These are phyloP conservation scores for Rhizopus stolonifer DNA, from an alignment of 371 early-diverging fungal species.

Conservation along the genomic window DNA sequence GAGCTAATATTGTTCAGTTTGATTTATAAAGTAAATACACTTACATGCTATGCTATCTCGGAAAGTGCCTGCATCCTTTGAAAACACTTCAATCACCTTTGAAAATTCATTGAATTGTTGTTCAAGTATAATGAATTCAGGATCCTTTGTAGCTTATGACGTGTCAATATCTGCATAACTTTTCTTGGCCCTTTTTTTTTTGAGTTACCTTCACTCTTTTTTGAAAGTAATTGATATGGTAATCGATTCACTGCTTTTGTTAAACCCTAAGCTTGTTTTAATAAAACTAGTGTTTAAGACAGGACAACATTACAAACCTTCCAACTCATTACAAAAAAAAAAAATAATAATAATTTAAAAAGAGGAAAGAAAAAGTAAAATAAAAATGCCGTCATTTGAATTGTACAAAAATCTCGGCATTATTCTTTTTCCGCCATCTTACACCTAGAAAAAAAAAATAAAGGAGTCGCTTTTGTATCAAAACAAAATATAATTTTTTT, in stretches of 20 bases:
- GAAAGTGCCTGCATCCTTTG: slow-evolving; percentile 70
- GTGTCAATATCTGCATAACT: neutral
- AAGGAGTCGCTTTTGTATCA: too few relatives aligned
- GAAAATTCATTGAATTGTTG: slow-evolving; percentile 60
- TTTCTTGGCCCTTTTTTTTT: neutral
- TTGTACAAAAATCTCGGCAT: neutral
- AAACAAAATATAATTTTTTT: neutral
- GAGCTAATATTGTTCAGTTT: slow-evolving; percentile 24
- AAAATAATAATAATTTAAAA: neutral
- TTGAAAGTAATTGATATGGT: slow-evolving; percentile 45
- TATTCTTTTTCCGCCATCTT: slow-evolving; percentile 2
- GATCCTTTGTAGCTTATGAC: slow-evolving; percentile 63
- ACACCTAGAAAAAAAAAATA: too few relatives aligned
- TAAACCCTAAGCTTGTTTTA: slow-evolving; percentile 16
- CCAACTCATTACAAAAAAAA: slow-evolving; percentile 16
- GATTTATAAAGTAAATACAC: neutral
- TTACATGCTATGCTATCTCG: slow-evolving; percentile 72
- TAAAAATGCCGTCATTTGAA: slow-evolving; percentile 1
- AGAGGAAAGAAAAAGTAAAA: neutral
- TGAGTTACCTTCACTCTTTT: slow-evolving; percentile 42
- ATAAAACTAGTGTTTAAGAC: neutral
- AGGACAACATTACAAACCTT: slow-evolving; percentile 3
- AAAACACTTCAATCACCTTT: slow-evolving; percentile 54
- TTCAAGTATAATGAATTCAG: slow-evolving; percentile 65
- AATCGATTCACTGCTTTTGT: slow-evolving; percentile 34